Percentiles rank a stretch among this genome's conserved stretches.
phyloP scores from a whole-genome alignment of 768 basidiomycete species.

The Kwoniella europaea region DNA sequence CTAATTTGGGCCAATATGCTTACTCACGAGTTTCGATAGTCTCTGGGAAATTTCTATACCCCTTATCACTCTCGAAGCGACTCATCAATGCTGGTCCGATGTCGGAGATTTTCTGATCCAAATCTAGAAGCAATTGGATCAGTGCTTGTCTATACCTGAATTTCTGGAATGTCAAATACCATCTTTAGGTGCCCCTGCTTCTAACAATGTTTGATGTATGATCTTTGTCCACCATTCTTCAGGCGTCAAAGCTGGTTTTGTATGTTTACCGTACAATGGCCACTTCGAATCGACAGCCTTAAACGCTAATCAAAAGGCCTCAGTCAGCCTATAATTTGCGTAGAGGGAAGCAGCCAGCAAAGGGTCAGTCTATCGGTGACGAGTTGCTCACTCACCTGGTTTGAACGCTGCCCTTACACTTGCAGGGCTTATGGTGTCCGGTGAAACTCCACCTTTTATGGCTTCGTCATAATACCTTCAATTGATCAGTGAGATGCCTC shows the following conservation, averaged over 20 bases:
- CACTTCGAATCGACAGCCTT: slow-evolving; percentile 31
- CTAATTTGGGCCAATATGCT: background rate
- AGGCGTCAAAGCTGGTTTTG: slow-evolving; percentile 37
- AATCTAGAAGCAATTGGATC: slow-evolving; percentile 20
- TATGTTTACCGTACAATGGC: slow-evolving; percentile 51
- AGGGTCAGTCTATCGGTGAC: too few species aligned
- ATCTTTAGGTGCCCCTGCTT: slow-evolving; percentile 37
- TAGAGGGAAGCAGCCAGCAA: background rate
- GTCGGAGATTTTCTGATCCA: slow-evolving; percentile 29
- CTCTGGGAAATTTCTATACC: slow-evolving; percentile 53
- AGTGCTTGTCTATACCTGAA: background rate
- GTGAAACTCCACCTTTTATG: slow-evolving; percentile 38
- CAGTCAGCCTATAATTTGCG: background rate
- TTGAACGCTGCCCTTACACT: slow-evolving; percentile 48
- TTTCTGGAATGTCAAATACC: slow-evolving; percentile 22
- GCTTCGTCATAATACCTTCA: slow-evolving; percentile 55
- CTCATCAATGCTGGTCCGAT: slow-evolving; percentile 43
- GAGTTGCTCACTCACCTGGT: slow-evolving; percentile 32
- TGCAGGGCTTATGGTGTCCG: slow-evolving; percentile 30
- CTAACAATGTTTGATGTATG: slow-evolving; percentile 42
- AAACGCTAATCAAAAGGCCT: slow-evolving; percentile 37
- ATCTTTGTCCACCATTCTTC: slow-evolving; percentile 54
- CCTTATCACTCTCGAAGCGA: slow-evolving; percentile 50
- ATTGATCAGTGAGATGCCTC: too few species aligned
- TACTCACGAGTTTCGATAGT: slow-evolving; percentile 43